phyloP scores from a whole-genome alignment of 179 eudicot species.

The Camellia oleifera region DNA sequence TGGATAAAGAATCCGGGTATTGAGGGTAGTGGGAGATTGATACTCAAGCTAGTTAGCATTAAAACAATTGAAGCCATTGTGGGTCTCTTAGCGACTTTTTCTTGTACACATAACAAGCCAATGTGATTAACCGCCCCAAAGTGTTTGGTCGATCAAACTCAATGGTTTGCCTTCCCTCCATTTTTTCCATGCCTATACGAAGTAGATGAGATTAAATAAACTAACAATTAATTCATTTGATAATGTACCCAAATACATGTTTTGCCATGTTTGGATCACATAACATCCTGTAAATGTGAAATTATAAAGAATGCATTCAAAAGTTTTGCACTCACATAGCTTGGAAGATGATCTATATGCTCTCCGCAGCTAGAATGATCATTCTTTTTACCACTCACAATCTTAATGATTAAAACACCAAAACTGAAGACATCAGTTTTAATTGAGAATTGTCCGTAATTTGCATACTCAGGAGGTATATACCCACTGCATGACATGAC shows the following conservation, averaged over 20 bases:
- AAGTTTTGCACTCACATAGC: slow-evolving; percentile 4
- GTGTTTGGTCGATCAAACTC: background rate
- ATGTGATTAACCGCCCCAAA: slow-evolving; percentile 4
- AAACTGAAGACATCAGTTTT: slow-evolving; percentile 13
- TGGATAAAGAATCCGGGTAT: slow-evolving; percentile 2
- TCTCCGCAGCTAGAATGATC: background rate
- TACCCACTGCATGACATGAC: slow-evolving; percentile 4
- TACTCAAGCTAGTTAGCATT: slow-evolving; percentile 4
- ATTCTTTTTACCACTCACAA: slow-evolving; percentile 1
- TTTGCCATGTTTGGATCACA: background rate
- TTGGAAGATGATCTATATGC: background rate
- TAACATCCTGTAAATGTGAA: background rate
- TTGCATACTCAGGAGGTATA: slow-evolving; percentile 10
- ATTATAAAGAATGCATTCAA: background rate
- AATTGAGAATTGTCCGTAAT: background rate
- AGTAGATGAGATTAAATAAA: background rate
- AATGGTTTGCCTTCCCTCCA: slow-evolving; percentile 7
- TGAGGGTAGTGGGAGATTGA: slow-evolving; percentile 6
- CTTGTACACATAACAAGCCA: slow-evolving; percentile 13
- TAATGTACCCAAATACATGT: too few relatives aligned
- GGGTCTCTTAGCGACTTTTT: slow-evolving; percentile 11
- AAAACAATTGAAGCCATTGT: slow-evolving; percentile 6
- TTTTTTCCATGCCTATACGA: slow-evolving; percentile 9
- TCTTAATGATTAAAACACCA: slow-evolving; percentile 3
- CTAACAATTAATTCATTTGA: too few relatives aligned